Conservation (phyloP, 225 moss, liverwort and hornwort genomes). For the Bryoerythrophyllum caledonicum region DNA sequence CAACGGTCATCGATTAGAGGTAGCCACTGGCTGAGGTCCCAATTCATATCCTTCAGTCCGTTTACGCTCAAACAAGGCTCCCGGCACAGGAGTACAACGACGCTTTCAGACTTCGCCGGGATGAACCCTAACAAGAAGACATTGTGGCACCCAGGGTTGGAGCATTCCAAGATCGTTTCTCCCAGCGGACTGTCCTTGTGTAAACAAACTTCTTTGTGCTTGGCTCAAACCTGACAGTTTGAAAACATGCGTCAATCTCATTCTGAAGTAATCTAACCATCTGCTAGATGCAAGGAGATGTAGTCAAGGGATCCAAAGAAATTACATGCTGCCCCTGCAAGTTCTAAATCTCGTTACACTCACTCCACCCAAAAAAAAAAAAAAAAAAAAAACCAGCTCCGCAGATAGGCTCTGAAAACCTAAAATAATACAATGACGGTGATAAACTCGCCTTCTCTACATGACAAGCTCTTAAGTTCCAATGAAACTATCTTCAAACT, state of each 20-base stretch:
- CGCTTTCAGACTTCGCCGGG: conserved; percentile 46
- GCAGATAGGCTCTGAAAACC: background rate
- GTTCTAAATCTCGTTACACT: background rate
- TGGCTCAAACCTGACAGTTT: conserved; percentile 69
- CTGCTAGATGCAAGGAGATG: background rate
- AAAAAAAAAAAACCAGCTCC: background rate
- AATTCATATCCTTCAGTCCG: conserved; percentile 50
- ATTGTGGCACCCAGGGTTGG: conserved; percentile 50
- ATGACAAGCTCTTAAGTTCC: background rate
- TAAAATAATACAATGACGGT: background rate
- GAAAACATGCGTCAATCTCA: background rate
- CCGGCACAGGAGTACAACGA: conserved; percentile 46
- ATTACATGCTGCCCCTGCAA: background rate
- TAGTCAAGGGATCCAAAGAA: background rate
- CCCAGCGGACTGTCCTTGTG: conserved; percentile 47
- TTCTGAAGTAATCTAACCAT: background rate
- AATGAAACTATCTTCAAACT: background rate
- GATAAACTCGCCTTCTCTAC: background rate
- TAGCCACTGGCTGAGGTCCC: conserved; percentile 66
- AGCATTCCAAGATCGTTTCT: conserved; percentile 76
- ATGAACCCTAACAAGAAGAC: conserved; percentile 79
- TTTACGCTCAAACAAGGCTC: conserved; percentile 49
- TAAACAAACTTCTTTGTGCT: conserved; percentile 79
- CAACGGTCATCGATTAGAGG: conserved; percentile 60
- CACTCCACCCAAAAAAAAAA: no score